Evolutionary conservation across 495 filamentous ascomycete genomes (phyloP).

Genomic region (Hypoxylon intermedium): DNA sequence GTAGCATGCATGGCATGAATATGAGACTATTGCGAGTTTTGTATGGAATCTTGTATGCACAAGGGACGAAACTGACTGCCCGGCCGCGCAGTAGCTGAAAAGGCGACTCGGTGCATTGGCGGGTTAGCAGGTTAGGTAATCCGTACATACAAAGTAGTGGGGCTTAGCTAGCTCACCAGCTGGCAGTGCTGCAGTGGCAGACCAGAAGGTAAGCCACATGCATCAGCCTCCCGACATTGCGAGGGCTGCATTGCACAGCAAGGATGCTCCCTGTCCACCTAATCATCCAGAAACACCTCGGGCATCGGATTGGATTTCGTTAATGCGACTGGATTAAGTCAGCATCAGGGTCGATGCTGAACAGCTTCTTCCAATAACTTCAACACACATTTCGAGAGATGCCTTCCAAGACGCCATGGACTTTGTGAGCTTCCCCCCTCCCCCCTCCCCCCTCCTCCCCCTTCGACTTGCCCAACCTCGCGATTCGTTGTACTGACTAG

Average conservation of each 20-base stretch:
- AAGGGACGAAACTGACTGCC: too few species aligned
- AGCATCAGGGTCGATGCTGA: background rate
- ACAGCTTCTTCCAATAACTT: constrained; percentile 4
- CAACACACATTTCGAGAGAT: constrained; percentile 23
- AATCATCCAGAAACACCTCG: background rate
- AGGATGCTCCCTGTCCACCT: too few species aligned
- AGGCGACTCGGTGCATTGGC: too few species aligned
- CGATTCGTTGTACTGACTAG: too few species aligned
- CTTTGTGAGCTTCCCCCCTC: constrained; percentile 40
- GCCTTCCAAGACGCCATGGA: constrained; percentile 46
- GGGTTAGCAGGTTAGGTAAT: background rate
- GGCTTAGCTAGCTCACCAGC: too few species aligned
- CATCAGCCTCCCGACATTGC: too few species aligned
- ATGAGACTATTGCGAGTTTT: background rate
- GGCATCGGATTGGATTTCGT: constrained; percentile 15
- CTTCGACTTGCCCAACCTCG: too few species aligned
- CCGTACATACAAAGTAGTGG: too few species aligned
- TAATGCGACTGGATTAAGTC: constrained; percentile 23
- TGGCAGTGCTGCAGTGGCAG: too few species aligned
- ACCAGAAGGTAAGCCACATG: constrained; percentile 1
- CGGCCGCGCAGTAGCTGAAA: too few species aligned
- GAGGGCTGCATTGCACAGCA: too few species aligned
- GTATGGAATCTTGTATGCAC: too few species aligned
- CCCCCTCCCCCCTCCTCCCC: background rate
- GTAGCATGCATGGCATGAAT: background rate